Evolutionary conservation across 2,329 filamentous ascomycete genomes (phyloP).

Genomic region (Colletotrichum higginsianum): DNA sequence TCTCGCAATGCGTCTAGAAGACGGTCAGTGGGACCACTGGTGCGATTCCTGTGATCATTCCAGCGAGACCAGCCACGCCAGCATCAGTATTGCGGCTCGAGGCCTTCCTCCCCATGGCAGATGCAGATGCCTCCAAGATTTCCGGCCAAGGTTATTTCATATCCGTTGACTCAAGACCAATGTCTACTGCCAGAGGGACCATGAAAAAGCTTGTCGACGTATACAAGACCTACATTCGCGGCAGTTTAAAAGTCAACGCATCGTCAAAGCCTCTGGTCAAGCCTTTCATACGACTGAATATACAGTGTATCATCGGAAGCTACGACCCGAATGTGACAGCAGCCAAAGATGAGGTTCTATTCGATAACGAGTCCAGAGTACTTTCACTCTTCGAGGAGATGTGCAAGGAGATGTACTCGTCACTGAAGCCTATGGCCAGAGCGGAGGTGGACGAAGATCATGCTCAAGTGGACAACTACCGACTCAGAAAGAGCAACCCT

Average conservation of each 20-base stretch:
- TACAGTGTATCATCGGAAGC: conserved; percentile 71
- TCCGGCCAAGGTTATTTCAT: conserved; percentile 70
- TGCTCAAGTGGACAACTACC: not conserved
- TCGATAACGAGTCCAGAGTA: conserved; percentile 67
- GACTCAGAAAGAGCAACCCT: not conserved
- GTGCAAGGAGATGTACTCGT: conserved; percentile 58
- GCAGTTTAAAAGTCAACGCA: conserved; percentile 45
- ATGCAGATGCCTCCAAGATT: conserved; percentile 60
- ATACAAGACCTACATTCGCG: conserved; percentile 66
- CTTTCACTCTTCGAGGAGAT: conserved; percentile 63
- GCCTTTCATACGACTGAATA: conserved; percentile 75
- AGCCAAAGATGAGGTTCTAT: conserved; percentile 80
- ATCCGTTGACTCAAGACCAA: conserved; percentile 78
- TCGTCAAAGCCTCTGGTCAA: conserved; percentile 56
- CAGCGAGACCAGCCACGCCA: conserved; percentile 19
- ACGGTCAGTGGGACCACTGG: conserved; percentile 34
- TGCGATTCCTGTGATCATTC: conserved; percentile 9
- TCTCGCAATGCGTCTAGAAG: conserved; percentile 67
- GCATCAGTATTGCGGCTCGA: conserved; percentile 59
- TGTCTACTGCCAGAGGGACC: conserved; percentile 68
- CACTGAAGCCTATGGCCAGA: not conserved
- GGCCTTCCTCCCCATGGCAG: conserved; percentile 70
- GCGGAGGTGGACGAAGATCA: not conserved
- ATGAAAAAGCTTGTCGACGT: conserved; percentile 71
- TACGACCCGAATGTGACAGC: conserved; percentile 83